phyloP scores from a whole-genome alignment of 208 protist species.

The Trichomonas vaginalis region DNA sequence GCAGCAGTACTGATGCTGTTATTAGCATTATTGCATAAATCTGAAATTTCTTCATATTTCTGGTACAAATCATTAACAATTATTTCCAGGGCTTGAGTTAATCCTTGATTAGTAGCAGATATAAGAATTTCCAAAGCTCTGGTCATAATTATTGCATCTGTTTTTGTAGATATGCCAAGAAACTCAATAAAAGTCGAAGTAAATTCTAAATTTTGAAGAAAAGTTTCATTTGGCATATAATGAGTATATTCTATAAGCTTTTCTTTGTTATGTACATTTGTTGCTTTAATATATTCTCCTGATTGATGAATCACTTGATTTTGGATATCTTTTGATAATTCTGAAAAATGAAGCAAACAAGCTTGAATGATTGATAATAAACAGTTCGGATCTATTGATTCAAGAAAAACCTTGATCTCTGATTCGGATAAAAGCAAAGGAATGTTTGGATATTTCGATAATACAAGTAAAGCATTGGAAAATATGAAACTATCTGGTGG shows the following conservation, averaged over 20 bases:
- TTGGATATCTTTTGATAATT: not conserved
- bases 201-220: not conserved
- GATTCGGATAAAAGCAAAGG: not conserved
- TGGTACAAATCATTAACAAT: not conserved
- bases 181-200: not conserved
- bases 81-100: not conserved
- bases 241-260: not conserved
- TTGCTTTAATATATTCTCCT: not conserved
- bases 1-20: not conserved
- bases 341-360: not conserved
- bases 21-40: not conserved
- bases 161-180: not conserved
- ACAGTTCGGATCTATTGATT: not conserved
- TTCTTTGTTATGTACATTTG: not conserved
- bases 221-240: not conserved
- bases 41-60: not conserved
- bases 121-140: not conserved
- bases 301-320: not conserved
- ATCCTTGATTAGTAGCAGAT: not conserved
- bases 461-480: not conserved
- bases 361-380: not conserved
- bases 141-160: not conserved
- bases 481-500: not conserved
- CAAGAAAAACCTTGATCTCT: not conserved
- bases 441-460: not conserved